Percentiles rank a stretch among this genome's conserved stretches.
Evolutionary conservation across 768 basidiomycete genomes (phyloP).

Genomic region (Lactarius quietus): DNA sequence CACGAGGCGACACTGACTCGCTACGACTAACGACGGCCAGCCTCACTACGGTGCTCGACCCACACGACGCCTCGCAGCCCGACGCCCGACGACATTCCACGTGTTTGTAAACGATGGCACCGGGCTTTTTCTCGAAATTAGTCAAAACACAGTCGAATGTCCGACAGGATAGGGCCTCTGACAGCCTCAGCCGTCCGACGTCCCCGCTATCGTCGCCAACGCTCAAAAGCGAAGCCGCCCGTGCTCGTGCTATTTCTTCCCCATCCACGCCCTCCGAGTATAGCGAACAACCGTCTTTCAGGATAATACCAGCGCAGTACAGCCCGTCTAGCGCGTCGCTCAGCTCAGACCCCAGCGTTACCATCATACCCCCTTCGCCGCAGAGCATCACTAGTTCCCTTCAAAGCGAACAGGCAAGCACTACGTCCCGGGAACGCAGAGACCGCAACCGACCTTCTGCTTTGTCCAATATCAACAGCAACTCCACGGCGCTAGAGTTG

Average conservation of each 20-base stretch:
- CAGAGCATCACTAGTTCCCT: constrained; percentile 26
- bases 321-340: constrained; percentile 22
- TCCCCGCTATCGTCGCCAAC: neutral
- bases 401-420: constrained; percentile 21
- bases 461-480: constrained; percentile 18
- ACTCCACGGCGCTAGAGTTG: constrained; percentile 1
- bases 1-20: neutral
- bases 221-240: neutral
- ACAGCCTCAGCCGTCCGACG: neutral
- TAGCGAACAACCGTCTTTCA: neutral
- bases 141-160: constrained; percentile 7
- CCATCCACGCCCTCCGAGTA: no score
- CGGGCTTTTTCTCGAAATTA: constrained; percentile 15
- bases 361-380: constrained; percentile 36
- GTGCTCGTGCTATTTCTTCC: neutral
- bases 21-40: no score
- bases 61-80: neutral
- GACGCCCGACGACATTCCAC: neutral
- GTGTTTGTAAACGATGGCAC: constrained; percentile 10
- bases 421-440: constrained; percentile 19
- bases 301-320: neutral
- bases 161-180: neutral
- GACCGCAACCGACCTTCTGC: constrained; percentile 16
- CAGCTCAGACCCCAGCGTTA: constrained; percentile 32
- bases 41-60: neutral